Base-by-base conservation (phyloP, 768 basidiomycete genomes). In the Auriscalpium orientale region DNA sequence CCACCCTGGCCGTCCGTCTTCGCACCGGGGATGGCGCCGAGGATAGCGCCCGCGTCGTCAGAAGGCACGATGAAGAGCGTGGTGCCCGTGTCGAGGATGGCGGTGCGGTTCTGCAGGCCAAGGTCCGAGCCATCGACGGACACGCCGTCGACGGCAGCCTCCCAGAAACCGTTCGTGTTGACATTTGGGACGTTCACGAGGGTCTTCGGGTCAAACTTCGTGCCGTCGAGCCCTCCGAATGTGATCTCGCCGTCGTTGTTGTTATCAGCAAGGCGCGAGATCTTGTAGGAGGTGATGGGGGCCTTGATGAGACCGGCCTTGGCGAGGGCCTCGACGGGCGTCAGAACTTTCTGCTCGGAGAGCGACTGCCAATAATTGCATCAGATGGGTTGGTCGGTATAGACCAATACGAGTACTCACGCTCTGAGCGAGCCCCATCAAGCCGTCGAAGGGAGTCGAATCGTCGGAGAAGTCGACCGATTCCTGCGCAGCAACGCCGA, bases 161-260 rank as follows among this genome's bases (percentile, higher is more conserved):
- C 87, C 92, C 91, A 94, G 75, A 92, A 94, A 40, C 90, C 89
- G 22, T 75, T 58, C 7, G 58, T 47, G 69, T 80, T 89, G 67
- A 88, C 80, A 62, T 89, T 91, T 53, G 69, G 62, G 51, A 91
- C 55, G 0, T 79, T 82, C 45, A 79, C 74, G 38, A 89, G 74
- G 2, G 87, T 84, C 16, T 63, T 57, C 7, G 75, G 54, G 61
- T 84, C 77, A 67, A 90, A 89, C 70, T 91, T 90, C 58, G 79
- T 73, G 9, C 71, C 12, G 69, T 93, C 88, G 36, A 91, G 76
- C 12, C 79, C 85, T 36, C 91, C 91, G 59, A 94, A 88, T 8
- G 90, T 90, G 56, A 93, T 78, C 70, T 90, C 79, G 51, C 91
- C 91, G 61, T 91, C 86, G 61, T 86, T 85, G 66, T 73, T 68